Evolutionary conservation across 768 basidiomycete species (phyloP), one percentile per base, ranked within the genome.

Genomic region (Crassisporium funariophilum): DNA sequence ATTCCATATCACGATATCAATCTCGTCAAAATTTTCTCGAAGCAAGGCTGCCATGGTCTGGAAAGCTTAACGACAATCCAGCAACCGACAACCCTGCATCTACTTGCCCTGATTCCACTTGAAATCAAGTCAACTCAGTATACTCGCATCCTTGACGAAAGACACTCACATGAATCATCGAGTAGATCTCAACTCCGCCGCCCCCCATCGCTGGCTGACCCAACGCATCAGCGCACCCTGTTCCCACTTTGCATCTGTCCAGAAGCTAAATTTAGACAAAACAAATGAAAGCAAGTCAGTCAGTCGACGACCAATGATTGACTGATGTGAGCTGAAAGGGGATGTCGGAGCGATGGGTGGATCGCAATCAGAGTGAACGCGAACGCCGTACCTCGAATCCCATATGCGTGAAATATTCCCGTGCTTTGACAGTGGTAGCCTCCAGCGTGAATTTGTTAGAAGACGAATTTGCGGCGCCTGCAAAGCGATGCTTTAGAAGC

Each of bases 161-260:
- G n/a, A n/a, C n/a, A n/a, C n/a, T n/a, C 21, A 46, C 48, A 19
- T 46, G 40, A 17, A 53, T 19, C 52, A 53, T 53, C 11, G 43
- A 44, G 21, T 27, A 46, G n/a, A 53, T 15, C 34, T 53, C 52
- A 31, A 53, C 22, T n/a, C 52, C 52, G 10, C 21, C 21, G 8
- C 49, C 49, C 12, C 37, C 37, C 3, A 23, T 19, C 20, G 20
- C 15, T 36, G 36, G 25, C 5, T 33, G 15, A 3, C 49, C 49
- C n/a, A 9, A 22, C 20, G 29, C 37, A 40, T 50, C 43, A 5
- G 41, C 42, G 20, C 19, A 16, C 19, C 49, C 49, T 20, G 27
- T 20, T n/a, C 49, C 49, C 8, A 44, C 27, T 39, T 31, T 39
- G 16, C 42, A 39, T 4, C 49, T 34, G 37, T 50, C 40, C 42